Evolutionary conservation across 2,329 filamentous ascomycete genomes (phyloP), one percentile per base, ranked within the genome.

Genomic region (Hypoxylon sp.): DNA sequence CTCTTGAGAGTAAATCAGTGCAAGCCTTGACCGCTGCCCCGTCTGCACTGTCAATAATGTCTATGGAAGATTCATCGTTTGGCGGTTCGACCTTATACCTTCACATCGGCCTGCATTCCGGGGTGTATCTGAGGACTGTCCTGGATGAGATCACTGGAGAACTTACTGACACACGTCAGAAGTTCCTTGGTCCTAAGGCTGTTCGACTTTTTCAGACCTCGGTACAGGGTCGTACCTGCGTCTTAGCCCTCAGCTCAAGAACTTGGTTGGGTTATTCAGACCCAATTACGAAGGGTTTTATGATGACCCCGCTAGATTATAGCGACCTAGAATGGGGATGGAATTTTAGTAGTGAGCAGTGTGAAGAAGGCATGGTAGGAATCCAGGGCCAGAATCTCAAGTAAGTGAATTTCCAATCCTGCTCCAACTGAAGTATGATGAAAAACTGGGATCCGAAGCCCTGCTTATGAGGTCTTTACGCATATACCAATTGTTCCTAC

Each of bases 231-330:
- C 91, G 93, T 70, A 90, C 91, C 4, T 93, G 93, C 42, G 91
- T 98, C 12, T 84, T 99, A 54, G 95, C 93, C 2, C 85, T 98
- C 57, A 97, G 93, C 77, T 96, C 94, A 14, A 89, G 95, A 59
- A 92, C 96, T n/a, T 99, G 95, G 94, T 84, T 99, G 3, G 95
- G 94, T 44, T 98, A 98, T 76, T 91, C 93, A 0, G 93, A 98
- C 73, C 89, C 92, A 1, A 90, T 94, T 64, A 94, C 91, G 2
- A 93, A 92, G 74, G 90, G 90, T 36, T 97, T 97, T 74, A 93
- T 96, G 80, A 89, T 98, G 71, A 97, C 95, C 0, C 96, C 96
- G 0, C 81, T 99, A 28, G 93, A 92, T 77, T 97, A 97, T 74
- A 89, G 91, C 55, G 89, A 91, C 40, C 86, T 99, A 26, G 93